Evolutionary conservation across 495 filamentous ascomycete species (phyloP).

Genomic region (Penicillium goetzii): DNA sequence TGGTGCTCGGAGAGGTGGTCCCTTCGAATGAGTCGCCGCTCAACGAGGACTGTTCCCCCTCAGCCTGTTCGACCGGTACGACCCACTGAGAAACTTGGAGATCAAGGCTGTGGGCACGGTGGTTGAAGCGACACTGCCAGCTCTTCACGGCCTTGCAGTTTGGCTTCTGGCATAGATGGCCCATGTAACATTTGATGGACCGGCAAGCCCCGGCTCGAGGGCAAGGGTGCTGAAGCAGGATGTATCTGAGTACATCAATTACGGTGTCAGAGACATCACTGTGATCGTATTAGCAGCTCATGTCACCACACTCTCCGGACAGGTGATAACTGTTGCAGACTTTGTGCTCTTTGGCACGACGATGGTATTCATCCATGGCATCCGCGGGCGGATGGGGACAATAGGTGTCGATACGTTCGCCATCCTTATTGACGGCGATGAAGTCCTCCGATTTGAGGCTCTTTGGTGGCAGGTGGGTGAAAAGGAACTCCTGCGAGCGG

Average conservation of each 20-base stretch:
- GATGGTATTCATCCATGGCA: conserved; percentile 37
- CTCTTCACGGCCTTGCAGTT: conserved; percentile 42
- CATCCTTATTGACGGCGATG: conserved; percentile 50
- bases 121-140: conserved; percentile 42
- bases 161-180: conserved; percentile 50
- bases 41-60: conserved; percentile 25
- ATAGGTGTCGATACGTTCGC: conserved; percentile 48
- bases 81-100: conserved; percentile 37
- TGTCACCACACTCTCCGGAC: conserved; percentile 39
- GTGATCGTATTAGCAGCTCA: conserved; percentile 45
- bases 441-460: conserved; percentile 33
- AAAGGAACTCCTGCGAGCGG: conserved; percentile 34
- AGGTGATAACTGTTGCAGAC: conserved; percentile 53
- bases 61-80: conserved; percentile 28
- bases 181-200: conserved; percentile 46
- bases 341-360: conserved; percentile 38
- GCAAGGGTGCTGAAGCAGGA: conserved; percentile 46
- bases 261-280: conserved; percentile 38
- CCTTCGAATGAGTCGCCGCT: conserved; percentile 30
- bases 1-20: conserved; percentile 18
- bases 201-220: conserved; percentile 39
- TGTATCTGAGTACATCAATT: conserved; percentile 40
- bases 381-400: conserved; percentile 32
- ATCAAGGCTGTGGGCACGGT: conserved; percentile 37
- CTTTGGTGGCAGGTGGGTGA: conserved; percentile 29